Conservation (phyloP, 768 basidiomycete species). For the Calocybe indica region DNA sequence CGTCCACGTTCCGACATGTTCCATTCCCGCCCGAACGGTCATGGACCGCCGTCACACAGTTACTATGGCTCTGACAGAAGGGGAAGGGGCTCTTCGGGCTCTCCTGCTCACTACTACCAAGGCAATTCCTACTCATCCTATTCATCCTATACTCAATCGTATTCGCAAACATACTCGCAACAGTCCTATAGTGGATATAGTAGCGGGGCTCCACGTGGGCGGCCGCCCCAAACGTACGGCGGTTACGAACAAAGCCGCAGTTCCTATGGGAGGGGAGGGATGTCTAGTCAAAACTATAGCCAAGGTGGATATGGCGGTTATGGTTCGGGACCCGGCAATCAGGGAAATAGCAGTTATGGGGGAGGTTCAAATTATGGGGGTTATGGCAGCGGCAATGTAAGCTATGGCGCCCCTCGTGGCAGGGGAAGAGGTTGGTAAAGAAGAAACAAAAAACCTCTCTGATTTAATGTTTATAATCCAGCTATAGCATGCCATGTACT, state of each 20-base stretch:
- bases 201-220: constrained; percentile 11
- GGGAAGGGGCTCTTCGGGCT: constrained; percentile 12
- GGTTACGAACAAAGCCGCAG: constrained; percentile 20
- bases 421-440: constrained; percentile 44
- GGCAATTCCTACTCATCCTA: constrained; percentile 28
- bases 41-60: constrained; percentile 19
- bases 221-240: constrained; percentile 19
- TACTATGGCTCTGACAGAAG: constrained; percentile 24
- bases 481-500: no score
- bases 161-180: no score
- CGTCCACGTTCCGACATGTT: constrained; percentile 32
- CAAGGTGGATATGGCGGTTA: constrained; percentile 27
- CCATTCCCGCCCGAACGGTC: constrained; percentile 36
- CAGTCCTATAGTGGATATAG: constrained; percentile 11
- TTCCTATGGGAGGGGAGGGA: constrained; percentile 7
- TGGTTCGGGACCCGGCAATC: constrained; percentile 11
- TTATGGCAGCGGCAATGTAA: constrained; percentile 22
- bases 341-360: constrained; percentile 28
- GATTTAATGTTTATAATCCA: constrained; percentile 1
- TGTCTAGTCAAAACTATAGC: constrained; percentile 4
- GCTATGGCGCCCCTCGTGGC: constrained; percentile 30
- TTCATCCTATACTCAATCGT: constrained; percentile 16
- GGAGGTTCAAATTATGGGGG: constrained; percentile 27
- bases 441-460: constrained; percentile 3
- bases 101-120: constrained; percentile 15